Conservation (phyloP, 345 rosid genomes). For the Firmiana major region DNA sequence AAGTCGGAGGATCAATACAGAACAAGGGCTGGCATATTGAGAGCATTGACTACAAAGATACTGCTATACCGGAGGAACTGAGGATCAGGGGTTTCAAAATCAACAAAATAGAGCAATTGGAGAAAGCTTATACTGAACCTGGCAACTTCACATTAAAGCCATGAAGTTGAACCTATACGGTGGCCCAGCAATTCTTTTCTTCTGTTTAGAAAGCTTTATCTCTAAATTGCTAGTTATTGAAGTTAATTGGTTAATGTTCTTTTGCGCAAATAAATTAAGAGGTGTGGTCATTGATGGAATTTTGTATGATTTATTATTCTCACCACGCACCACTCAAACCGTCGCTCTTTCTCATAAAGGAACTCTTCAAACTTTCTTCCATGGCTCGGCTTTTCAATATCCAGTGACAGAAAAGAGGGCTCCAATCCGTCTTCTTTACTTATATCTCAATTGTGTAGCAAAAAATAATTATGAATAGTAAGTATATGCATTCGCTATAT, state of each 20-base stretch:
- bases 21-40: constrained; percentile 87
- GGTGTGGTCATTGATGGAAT: not conserved
- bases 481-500: too few species aligned
- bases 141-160: constrained; percentile 45
- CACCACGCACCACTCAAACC: not conserved
- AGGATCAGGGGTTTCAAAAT: constrained; percentile 80
- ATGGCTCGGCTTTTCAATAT: not conserved
- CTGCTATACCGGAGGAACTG: constrained; percentile 63
- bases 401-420: not conserved
- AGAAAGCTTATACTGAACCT: constrained; percentile 46
- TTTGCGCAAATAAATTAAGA: not conserved
- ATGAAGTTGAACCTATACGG: constrained; percentile 22
- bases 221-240: not conserved
- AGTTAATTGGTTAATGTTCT: not conserved
- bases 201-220: not conserved
- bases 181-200: constrained; percentile 2
- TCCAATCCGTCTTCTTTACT: not conserved
- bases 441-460: too few species aligned
- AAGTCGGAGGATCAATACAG: constrained; percentile 55
- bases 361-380: too few species aligned
- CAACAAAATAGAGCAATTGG: constrained; percentile 64
- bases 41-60: constrained; percentile 63
- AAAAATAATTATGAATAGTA: too few species aligned
- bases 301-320: not conserved
- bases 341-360: too few species aligned